These are phyloP conservation scores for Pleurotus ostreatus DNA, from an alignment of 768 basidiomycete genomes.

Conservation along the genomic window DNA sequence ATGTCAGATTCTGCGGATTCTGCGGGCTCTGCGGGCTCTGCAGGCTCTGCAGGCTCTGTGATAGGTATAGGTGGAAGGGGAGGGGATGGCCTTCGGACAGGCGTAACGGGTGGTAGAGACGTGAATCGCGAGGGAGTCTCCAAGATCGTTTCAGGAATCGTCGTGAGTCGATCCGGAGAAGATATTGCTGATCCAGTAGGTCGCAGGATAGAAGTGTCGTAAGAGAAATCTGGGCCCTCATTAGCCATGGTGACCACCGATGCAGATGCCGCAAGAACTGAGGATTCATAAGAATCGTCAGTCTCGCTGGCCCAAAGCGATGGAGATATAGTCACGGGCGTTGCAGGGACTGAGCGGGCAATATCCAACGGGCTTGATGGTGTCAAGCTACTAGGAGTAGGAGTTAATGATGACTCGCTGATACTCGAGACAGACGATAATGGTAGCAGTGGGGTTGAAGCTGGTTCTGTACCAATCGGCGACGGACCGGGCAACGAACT, in stretches of 20 bases:
- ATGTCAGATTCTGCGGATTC: neutral
- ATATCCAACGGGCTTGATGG: neutral
- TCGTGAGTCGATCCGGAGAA: conserved; percentile 38
- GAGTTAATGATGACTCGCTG: conserved; percentile 31
- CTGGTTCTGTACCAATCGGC: conserved; percentile 13
- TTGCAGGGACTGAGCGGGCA: conserved; percentile 3
- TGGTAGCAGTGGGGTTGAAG: conserved; percentile 25
- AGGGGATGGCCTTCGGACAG: conserved; percentile 11
- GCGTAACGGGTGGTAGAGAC: conserved; percentile 32
- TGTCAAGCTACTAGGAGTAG: conserved; percentile 31
- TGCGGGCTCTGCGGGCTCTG: too few species aligned
- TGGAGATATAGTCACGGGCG: conserved; percentile 11
- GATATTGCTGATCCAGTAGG: conserved; percentile 49
- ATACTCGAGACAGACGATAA: conserved; percentile 29
- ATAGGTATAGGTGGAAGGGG: conserved; percentile 3
- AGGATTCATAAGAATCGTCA: conserved; percentile 72
- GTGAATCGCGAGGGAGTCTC: conserved; percentile 28
- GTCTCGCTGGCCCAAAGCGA: conserved; percentile 61
- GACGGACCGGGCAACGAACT: conserved; percentile 17
- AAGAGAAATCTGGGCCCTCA: conserved; percentile 61
- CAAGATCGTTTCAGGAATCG: conserved; percentile 38
- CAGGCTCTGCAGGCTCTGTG: neutral
- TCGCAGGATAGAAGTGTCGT: conserved; percentile 71
- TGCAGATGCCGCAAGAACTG: conserved; percentile 68
- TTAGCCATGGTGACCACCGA: conserved; percentile 49